phyloP scores from a whole-genome alignment of 768 basidiomycete species.

The Coprinopsis strossmayeri region DNA sequence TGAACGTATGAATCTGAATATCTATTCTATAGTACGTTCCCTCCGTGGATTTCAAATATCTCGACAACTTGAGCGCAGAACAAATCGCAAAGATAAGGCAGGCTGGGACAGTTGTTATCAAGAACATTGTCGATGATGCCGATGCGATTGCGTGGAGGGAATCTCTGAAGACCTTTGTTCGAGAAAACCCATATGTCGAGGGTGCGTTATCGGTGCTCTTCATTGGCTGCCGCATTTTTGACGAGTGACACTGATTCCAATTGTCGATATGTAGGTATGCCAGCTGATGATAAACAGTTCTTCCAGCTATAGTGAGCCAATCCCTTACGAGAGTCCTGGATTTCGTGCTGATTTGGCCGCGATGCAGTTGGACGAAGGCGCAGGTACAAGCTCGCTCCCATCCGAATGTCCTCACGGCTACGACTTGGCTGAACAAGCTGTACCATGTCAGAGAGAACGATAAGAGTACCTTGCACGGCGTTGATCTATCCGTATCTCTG shows the following conservation, averaged over 20 bases:
- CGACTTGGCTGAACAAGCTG: conserved; percentile 58
- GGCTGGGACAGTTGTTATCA: conserved; percentile 56
- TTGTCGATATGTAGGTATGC: conserved; percentile 35
- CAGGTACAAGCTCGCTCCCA: conserved; percentile 68
- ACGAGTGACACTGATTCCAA: background rate
- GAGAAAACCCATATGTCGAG: conserved; percentile 50
- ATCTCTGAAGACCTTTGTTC: conserved; percentile 48
- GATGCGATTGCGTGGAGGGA: conserved; percentile 56
- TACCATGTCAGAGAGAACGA: conserved; percentile 39
- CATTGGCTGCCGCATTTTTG: conserved; percentile 45
- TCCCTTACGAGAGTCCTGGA: background rate
- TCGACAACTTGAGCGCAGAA: conserved; percentile 39
- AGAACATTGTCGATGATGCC: conserved; percentile 48
- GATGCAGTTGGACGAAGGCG: conserved; percentile 34
- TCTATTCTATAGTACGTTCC: conserved; percentile 45
- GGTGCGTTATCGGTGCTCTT: conserved; percentile 28
- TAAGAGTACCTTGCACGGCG: conserved; percentile 45
- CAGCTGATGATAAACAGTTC: conserved; percentile 60
- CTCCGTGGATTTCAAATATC: conserved; percentile 50
- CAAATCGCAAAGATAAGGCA: conserved; percentile 44
- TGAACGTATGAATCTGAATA: too few relatives aligned
- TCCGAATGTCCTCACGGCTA: conserved; percentile 53
- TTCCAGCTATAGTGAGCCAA: conserved; percentile 56
- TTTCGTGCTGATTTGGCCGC: background rate
- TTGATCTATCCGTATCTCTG: conserved; percentile 56